Base-by-base conservation (phyloP, 257 asterid genomes). In the Lavandula angustifolia region DNA sequence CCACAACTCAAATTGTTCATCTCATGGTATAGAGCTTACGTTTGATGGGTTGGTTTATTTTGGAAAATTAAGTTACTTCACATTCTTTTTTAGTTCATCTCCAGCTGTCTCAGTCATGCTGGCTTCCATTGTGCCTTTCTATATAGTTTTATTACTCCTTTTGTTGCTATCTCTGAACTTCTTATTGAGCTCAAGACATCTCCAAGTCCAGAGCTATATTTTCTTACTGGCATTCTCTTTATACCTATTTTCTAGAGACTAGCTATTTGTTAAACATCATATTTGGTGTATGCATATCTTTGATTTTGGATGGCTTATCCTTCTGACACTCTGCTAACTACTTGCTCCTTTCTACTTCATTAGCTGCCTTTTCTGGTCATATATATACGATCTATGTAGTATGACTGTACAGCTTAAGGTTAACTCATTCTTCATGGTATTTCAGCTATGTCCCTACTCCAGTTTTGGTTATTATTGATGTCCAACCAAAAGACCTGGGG, bases 401-500 rank as follows among this genome's bases (percentile, higher is more conserved):
- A n/a, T 18, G 64, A 57, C n/a, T n/a, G 9, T 29, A 38, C 37
- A 37, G 37, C 12, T 33, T 22, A 16, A n/a, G 66, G 59, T 52
- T 38, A 42, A 67, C 29, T 54, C 6, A 60, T 29, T 54, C 8
- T 14, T 66, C 68, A 46, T 73, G 40, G 18, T 33, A 34, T 66
- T 83, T 76, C 80, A 88, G 92, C 75, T 88, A 91, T 75, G 98
- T 87, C 56, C 87, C 95, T 9, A 85, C 82, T 64, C 96, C 96
- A 4, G 95, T 91, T 50, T 64, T 91, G 77, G 98, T 88, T 57
- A 91, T 91, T 49, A 86, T 91, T 61, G 98, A 91, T 56, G 98
- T 91, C 38, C 91, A 87, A 73, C 96, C 98, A n/a, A 81, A 81
- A 73, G 97, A 91, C 77, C 81, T 87, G 13, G 96, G 97, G 31